Evolutionary conservation across 2,329 filamentous ascomycete genomes (phyloP).

Genomic region (Didymella glomerata): DNA sequence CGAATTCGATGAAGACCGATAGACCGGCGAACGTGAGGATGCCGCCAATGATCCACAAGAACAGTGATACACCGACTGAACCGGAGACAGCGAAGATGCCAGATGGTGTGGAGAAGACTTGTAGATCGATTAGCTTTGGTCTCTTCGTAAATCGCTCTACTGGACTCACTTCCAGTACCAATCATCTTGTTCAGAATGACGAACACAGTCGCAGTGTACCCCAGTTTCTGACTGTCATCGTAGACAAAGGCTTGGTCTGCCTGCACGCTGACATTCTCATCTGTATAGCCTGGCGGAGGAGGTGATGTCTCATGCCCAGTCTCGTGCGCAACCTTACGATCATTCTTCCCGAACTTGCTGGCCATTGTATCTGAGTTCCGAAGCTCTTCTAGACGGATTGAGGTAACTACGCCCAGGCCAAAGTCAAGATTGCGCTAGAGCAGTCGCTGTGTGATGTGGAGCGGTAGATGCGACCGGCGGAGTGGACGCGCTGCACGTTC

Average conservation of each 20-base stretch:
- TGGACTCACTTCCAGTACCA: constrained; percentile 38
- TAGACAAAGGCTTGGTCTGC: constrained; percentile 46
- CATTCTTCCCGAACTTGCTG: constrained; percentile 31
- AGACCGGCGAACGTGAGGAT: constrained; percentile 67
- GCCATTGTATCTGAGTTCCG: constrained; percentile 27
- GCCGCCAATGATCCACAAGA: constrained; percentile 63
- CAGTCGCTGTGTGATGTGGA: background rate
- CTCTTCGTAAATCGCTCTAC: background rate
- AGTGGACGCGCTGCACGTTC: constrained; percentile 23
- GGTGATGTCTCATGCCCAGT: constrained; percentile 24
- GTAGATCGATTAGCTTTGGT: background rate
- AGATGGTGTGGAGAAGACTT: constrained; percentile 64
- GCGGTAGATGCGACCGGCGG: constrained; percentile 9
- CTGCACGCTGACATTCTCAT: constrained; percentile 38
- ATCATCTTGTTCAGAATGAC: constrained; percentile 49
- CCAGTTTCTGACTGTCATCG: constrained; percentile 45
- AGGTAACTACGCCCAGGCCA: background rate
- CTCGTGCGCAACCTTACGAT: constrained; percentile 29
- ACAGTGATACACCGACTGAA: constrained; percentile 62
- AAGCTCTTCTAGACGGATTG: background rate
- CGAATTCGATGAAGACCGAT: constrained; percentile 70
- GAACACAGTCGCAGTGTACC: constrained; percentile 47
- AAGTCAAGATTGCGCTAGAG: constrained; percentile 1
- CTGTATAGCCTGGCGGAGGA: constrained; percentile 27
- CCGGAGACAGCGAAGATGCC: constrained; percentile 65